A percentile compares a stretch with the other conserved stretches of the same genome.
phyloP scores from a whole-genome alignment of 2,329 filamentous ascomycete genomes.

The Fusarium bulbicola region DNA sequence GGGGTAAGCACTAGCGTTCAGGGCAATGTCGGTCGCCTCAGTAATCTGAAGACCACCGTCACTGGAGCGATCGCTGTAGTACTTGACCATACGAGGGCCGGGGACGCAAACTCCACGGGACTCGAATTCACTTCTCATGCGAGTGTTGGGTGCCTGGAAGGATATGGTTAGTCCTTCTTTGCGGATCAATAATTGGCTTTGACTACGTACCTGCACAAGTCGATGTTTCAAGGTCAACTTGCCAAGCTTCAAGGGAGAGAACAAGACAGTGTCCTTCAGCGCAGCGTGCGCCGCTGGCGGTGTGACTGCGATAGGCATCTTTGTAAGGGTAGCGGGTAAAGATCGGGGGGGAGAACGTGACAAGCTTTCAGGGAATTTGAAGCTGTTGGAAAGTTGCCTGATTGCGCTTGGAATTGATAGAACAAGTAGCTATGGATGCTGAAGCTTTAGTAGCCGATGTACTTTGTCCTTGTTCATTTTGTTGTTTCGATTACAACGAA shows the following conservation, averaged over 20 bases:
- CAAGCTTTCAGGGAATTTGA: not conserved
- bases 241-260: slow-evolving; percentile 48
- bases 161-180: not conserved
- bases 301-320: slow-evolving; percentile 30
- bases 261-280: slow-evolving; percentile 45
- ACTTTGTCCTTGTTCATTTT: not conserved
- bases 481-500: not conserved
- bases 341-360: no score
- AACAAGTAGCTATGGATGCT: not conserved
- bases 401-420: not conserved
- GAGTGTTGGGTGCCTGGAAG: not conserved
- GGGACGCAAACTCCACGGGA: slow-evolving; percentile 48
- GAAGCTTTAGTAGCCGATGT: slow-evolving; percentile 8
- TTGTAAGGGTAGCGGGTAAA: not conserved
- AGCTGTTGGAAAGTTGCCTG: not conserved
- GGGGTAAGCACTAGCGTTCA: slow-evolving; percentile 42
- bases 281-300: slow-evolving; percentile 29
- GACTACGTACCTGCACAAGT: slow-evolving; percentile 44
- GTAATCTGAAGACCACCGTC: slow-evolving; percentile 44
- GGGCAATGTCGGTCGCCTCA: slow-evolving; percentile 46
- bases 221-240: slow-evolving; percentile 47
- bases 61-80: slow-evolving; percentile 47
- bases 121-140: slow-evolving; percentile 39
- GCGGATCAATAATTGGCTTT: fast-evolving
- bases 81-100: slow-evolving; percentile 39